Percentiles rank a stretch among this genome's conserved stretches.
Evolutionary conservation across 2,329 filamentous ascomycete species (phyloP).

Genomic region (Exserohilum rostratum): DNA sequence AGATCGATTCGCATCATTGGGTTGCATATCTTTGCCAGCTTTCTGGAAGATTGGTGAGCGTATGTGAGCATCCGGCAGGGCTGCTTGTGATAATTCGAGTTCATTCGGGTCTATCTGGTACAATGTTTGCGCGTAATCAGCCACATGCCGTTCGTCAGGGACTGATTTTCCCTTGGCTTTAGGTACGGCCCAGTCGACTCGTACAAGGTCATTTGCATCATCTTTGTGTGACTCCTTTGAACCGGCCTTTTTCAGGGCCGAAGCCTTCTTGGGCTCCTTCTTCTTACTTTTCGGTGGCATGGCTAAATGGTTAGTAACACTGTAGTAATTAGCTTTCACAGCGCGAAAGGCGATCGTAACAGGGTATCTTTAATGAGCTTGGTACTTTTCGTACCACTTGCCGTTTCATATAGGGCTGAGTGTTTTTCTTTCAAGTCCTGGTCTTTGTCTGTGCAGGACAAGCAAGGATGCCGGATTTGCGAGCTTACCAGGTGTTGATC

Average conservation of each 20-base stretch:
- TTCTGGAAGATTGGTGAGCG: conserved; percentile 12
- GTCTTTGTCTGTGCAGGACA: conserved; percentile 1
- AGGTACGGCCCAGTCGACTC: conserved; percentile 8
- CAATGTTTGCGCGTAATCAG: conserved; percentile 7
- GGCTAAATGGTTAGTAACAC: not conserved
- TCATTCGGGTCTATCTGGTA: conserved; percentile 1
- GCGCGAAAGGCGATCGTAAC: not conserved
- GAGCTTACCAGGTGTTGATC: not conserved
- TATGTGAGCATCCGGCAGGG: conserved; percentile 8
- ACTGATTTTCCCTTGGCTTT: not conserved
- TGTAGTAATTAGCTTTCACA: not conserved
- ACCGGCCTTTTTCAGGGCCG: not conserved
- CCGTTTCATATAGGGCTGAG: not conserved
- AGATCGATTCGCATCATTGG: not conserved
- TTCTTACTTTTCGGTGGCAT: conserved; percentile 4
- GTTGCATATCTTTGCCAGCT: not conserved
- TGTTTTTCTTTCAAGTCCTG: not conserved
- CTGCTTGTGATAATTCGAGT: not conserved
- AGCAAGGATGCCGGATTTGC: not conserved
- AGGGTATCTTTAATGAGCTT: not conserved
- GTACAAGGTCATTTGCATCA: not conserved
- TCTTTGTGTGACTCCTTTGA: not conserved
- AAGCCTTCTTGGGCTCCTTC: not conserved
- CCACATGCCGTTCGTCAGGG: not conserved
- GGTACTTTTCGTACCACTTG: not conserved